Conservation (phyloP, 208 protist genomes). For the Trichomonas gallinae region DNA sequence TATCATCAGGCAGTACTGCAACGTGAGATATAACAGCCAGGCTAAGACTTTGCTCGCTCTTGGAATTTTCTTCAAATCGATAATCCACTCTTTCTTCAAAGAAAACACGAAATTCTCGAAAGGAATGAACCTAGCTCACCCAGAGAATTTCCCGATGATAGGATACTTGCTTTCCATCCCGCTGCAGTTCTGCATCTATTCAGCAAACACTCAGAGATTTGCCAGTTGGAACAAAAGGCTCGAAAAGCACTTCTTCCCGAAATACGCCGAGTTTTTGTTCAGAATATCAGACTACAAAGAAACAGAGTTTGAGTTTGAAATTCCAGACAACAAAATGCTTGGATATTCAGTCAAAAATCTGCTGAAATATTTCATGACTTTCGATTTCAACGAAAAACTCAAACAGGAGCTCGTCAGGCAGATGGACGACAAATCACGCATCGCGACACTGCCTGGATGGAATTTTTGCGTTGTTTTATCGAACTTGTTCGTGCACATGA, state of each 20-base stretch:
- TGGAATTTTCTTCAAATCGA: neutral
- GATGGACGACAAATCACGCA: neutral
- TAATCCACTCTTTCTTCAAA: neutral
- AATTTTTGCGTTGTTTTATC: neutral
- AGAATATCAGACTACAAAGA: neutral
- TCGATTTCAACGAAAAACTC: neutral
- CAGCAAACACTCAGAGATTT: neutral
- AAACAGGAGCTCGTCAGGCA: neutral
- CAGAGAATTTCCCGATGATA: neutral
- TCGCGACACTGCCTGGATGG: neutral
- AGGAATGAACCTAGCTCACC: neutral
- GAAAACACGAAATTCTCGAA: neutral
- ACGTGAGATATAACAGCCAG: neutral
- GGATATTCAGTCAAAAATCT: neutral
- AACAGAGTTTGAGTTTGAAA: neutral
- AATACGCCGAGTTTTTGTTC: neutral
- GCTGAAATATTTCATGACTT: neutral
- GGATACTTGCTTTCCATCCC: neutral
- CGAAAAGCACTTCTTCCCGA: neutral
- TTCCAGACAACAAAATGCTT: neutral
- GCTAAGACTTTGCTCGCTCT: neutral
- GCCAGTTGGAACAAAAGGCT: neutral
- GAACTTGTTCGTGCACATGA: neutral
- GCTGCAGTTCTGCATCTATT: neutral
- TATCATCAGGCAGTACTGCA: neutral